A percentile compares a stretch with the other conserved stretches of the same genome.
Evolutionary conservation across 2,329 filamentous ascomycete species (phyloP).

Genomic region (Knufia fluminis): DNA sequence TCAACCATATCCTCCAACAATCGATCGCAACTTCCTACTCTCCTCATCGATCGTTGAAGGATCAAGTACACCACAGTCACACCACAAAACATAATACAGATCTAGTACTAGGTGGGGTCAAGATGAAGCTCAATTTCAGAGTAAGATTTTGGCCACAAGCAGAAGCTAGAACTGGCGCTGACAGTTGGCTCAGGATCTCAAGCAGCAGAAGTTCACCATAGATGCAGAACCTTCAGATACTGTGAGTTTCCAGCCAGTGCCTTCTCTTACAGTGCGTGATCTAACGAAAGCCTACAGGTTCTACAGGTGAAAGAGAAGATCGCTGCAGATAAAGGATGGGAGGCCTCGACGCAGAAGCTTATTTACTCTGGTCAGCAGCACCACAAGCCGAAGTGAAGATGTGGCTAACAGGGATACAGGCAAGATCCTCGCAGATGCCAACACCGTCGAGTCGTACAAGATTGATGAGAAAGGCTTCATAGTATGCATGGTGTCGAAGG

Average conservation of each 20-base stretch:
- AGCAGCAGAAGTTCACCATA: conserved; percentile 96
- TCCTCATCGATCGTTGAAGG: background rate
- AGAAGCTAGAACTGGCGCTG: conserved; percentile 13
- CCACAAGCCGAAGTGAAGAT: background rate
- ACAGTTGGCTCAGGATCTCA: conserved; percentile 63
- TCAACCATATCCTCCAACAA: background rate
- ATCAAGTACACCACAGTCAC: too few species aligned
- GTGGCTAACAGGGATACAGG: conserved; percentile 43
- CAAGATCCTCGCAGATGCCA: conserved; percentile 97
- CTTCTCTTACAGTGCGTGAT: background rate
- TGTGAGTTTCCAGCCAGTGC: conserved; percentile 46
- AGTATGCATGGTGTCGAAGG: conserved; percentile 97
- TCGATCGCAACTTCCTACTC: background rate
- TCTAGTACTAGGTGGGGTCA: conserved; percentile 25
- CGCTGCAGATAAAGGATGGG: conserved; percentile 85
- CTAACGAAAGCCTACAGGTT: conserved; percentile 49
- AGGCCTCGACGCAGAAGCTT: conserved; percentile 80
- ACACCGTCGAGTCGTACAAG: conserved; percentile 92
- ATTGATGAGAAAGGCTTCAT: conserved; percentile 99
- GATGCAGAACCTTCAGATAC: conserved; percentile 88
- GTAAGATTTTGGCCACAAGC: conserved; percentile 30
- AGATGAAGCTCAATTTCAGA: conserved; percentile 66
- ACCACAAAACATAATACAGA: background rate
- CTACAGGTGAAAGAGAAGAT: conserved; percentile 89
- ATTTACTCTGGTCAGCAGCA: conserved; percentile 80